Conservation (phyloP, 441 rosid species). For the Raphanus hybrid region DNA sequence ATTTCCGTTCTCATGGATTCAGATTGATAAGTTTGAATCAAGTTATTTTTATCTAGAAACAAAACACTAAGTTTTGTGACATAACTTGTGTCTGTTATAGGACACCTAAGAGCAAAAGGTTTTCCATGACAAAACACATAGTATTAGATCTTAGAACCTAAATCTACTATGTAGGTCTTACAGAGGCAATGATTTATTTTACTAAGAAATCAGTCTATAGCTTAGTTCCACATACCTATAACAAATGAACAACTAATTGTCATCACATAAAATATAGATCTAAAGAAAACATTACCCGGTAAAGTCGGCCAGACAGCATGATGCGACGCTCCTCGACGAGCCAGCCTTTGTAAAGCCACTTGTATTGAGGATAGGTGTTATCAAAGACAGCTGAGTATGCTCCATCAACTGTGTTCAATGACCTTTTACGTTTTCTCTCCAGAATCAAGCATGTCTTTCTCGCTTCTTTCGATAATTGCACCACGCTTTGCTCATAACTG, state of each 20-base stretch:
- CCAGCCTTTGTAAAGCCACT: conserved; percentile 30
- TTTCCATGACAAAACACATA: not conserved
- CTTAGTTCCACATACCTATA: not conserved
- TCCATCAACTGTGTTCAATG: not conserved
- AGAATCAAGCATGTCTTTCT: conserved; percentile 5
- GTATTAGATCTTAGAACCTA: not conserved
- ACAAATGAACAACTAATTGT: not conserved
- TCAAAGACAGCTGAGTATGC: conserved; percentile 8
- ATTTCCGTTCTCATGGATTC: not conserved
- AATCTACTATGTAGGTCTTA: not conserved
- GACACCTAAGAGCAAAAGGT: not conserved
- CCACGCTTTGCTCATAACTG: not conserved
- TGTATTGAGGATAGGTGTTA: not conserved
- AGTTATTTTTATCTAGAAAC: not conserved
- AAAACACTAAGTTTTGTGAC: not conserved
- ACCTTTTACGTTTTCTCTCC: not conserved
- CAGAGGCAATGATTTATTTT: not conserved
- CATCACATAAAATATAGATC: not conserved
- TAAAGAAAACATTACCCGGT: conserved; percentile 26
- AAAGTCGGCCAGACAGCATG: not conserved
- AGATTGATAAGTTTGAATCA: not conserved
- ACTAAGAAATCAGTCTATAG: not conserved
- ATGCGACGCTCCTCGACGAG: conserved; percentile 28
- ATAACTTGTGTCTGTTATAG: not conserved
- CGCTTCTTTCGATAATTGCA: conserved; percentile 29